Evolutionary conservation across 208 protist species (phyloP).

Genomic region (Endotrypanum monterogeii): DNA sequence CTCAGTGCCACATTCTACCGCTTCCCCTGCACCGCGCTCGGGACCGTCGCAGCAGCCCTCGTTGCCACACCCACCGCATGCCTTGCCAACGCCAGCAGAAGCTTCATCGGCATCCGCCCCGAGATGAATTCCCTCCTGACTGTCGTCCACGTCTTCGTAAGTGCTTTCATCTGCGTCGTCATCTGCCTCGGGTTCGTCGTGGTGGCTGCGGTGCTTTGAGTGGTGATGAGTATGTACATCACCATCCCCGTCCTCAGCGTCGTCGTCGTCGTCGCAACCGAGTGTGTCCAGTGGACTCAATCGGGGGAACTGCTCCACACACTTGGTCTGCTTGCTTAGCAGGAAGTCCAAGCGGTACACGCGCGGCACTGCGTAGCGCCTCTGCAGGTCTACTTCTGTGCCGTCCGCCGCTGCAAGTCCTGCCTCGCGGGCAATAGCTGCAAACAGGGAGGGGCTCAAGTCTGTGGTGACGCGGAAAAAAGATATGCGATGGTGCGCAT

Average conservation of each 20-base stretch:
- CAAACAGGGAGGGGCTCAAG: slow-evolving; percentile 49
- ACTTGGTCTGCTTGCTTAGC: slow-evolving; percentile 72
- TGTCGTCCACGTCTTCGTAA: slow-evolving; percentile 1
- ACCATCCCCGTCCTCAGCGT: slow-evolving; percentile 15
- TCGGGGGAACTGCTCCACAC: slow-evolving; percentile 61
- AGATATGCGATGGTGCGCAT: slow-evolving; percentile 18
- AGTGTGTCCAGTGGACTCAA: slow-evolving; percentile 62
- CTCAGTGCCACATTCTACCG: slow-evolving; percentile 2
- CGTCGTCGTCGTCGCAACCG: slow-evolving; percentile 56
- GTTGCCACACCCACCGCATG: slow-evolving; percentile 9
- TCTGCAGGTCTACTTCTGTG: slow-evolving; percentile 42
- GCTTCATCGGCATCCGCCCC: not conserved
- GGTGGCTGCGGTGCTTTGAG: slow-evolving; percentile 18
- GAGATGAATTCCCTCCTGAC: not conserved
- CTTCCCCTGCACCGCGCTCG: slow-evolving; percentile 17
- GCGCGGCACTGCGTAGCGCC: slow-evolving; percentile 45
- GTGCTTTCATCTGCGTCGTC: slow-evolving; percentile 26
- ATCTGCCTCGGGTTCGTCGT: not conserved
- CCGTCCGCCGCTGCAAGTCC: slow-evolving; percentile 41
- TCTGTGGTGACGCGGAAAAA: slow-evolving; percentile 36
- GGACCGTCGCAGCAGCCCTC: slow-evolving; percentile 13
- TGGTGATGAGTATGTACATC: slow-evolving; percentile 20
- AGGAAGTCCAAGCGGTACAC: slow-evolving; percentile 86
- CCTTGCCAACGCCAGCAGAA: not conserved
- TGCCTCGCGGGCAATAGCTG: slow-evolving; percentile 46